Evolutionary conservation across 306 rosid species (phyloP), one percentile per base, ranked within the genome.

Genomic region (Trifolium repens): DNA sequence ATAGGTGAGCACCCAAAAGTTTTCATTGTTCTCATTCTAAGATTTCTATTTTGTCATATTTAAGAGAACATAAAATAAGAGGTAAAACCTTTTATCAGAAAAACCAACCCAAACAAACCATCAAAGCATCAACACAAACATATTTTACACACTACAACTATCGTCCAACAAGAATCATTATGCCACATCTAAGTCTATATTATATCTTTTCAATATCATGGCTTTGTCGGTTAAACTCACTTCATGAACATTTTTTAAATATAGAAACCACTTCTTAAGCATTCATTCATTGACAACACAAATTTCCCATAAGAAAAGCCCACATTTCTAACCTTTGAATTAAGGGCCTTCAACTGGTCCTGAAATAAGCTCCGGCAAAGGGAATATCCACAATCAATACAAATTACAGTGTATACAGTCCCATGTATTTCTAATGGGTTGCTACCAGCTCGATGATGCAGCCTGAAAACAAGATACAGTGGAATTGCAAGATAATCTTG

Each of bases 381-480:
- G 63, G 98, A 91, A 84, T 86, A 87, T 54, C 91, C 88, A 64
- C 97, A 94, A 55, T 88, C 85, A 79, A 86, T 57, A 86, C 98
- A 94, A 65, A 84, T 71, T 61, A 91, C 97, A 54, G 90, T 78
- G 77, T 94, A 91, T 46, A 94, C 98, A 80, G 97, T 94, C 54
- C 98, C 98, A 86, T 94, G 98, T 80, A 94, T 66, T 80, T 94
- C 98, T 68, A 94, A 88, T 43, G 98, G 97, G 82, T 89, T 79
- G 86, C 98, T 91, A 78, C 98, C 97, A 78, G 98, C 97, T 17
- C 88, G 90, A 68, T 94, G 98, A 86, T 94, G 98, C 79, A 94
- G 87, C 88, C 98, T 91, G 85, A 26, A 30, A 80, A 85, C 66
- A 75, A 69, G 49, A 81, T 19, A 74, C 57, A 66, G 46, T 37